These are phyloP conservation scores for Phaseolus lunatus DNA, from an alignment of 306 rosid species.

Conservation along the genomic window DNA sequence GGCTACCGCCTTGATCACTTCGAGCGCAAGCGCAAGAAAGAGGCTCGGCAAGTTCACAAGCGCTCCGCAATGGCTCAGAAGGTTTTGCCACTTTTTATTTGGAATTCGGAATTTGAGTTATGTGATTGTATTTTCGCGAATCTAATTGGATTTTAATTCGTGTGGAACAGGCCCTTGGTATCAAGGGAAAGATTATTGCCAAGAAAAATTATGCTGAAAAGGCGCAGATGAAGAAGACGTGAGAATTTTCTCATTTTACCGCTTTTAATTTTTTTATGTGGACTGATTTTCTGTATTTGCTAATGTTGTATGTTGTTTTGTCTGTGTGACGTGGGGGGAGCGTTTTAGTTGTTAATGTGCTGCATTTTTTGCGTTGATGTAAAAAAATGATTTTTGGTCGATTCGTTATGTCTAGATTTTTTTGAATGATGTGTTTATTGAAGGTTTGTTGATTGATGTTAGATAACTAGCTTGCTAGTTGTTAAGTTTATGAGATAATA, in stretches of 20 bases:
- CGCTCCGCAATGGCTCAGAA: conserved; percentile 84
- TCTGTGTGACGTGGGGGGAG: background rate
- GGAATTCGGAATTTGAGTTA: background rate
- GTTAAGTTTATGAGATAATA: conserved; percentile 17
- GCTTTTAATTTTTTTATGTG: background rate
- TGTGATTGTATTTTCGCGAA: background rate
- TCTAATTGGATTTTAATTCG: background rate
- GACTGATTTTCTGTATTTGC: background rate
- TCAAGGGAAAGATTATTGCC: conserved; percentile 81
- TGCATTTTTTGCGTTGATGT: background rate
- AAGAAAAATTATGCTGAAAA: conserved; percentile 86
- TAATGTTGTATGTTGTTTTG: background rate
- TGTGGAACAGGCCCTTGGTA: conserved; percentile 70
- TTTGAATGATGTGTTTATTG: background rate
- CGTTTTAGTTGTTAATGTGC: background rate
- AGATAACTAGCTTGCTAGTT: background rate
- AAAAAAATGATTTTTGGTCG: background rate
- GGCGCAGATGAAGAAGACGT: conserved; percentile 92
- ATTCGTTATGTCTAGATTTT: background rate
- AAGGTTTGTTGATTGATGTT: background rate
- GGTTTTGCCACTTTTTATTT: conserved; percentile 46
- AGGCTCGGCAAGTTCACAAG: conserved; percentile 84
- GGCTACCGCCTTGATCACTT: conserved; percentile 84
- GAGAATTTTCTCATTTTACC: conserved; percentile 35
- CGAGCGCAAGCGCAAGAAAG: conserved; percentile 94